A percentile compares a stretch with the other conserved stretches of the same genome.
Conservation (phyloP, 208 protist species). For the Endotrypanum monterogeii region DNA sequence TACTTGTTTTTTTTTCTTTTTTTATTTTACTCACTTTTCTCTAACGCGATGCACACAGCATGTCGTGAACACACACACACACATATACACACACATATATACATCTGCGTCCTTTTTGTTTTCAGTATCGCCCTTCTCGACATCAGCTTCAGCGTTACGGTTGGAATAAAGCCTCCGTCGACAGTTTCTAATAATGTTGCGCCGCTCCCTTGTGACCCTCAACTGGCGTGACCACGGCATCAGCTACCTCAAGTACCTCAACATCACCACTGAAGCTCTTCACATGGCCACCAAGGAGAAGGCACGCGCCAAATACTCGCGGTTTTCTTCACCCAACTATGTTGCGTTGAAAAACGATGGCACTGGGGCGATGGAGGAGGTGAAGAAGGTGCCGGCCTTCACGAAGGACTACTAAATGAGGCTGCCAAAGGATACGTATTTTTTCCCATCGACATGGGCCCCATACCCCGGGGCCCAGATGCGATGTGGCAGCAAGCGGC, state of each 20-base stretch:
- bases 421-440: background rate
- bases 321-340: conserved; percentile 80
- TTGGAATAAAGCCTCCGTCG: background rate
- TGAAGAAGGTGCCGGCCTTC: conserved; percentile 70
- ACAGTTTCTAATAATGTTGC: conserved; percentile 44
- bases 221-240: conserved; percentile 91
- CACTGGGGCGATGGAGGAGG: conserved; percentile 53
- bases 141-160: conserved; percentile 2
- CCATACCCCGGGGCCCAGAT: background rate
- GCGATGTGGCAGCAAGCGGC: background rate
- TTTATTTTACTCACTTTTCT: background rate
- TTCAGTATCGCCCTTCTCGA: conserved; percentile 2
- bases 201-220: conserved; percentile 50
- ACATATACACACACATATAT: background rate
- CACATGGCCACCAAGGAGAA: conserved; percentile 79
- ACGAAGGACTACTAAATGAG: conserved; percentile 79
- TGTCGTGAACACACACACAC: background rate
- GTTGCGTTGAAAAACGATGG: conserved; percentile 59
- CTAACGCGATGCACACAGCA: background rate
- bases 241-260: conserved; percentile 92
- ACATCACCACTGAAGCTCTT: conserved; percentile 86
- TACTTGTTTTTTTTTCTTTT: background rate
- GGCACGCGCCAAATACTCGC: conserved; percentile 60
- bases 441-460: background rate
- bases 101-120: background rate